These are phyloP conservation scores for Apiospora pterosperma DNA, from an alignment of 2,329 filamentous ascomycete genomes.

Conservation along the genomic window DNA sequence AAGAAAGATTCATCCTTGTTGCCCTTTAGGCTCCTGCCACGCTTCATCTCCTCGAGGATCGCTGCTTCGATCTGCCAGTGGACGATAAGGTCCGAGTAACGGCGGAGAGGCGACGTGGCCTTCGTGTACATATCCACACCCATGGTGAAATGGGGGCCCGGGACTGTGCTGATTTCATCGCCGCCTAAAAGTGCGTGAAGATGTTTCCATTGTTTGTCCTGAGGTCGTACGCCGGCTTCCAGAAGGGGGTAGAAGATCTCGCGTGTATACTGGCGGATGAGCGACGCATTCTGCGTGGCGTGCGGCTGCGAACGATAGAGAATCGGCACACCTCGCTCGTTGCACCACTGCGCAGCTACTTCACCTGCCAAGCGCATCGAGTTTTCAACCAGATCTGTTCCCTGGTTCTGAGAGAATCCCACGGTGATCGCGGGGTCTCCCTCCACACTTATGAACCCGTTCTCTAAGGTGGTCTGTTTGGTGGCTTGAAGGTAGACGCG, in stretches of 20 bases:
- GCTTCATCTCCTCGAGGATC: conserved; percentile 41
- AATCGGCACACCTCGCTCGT: conserved; percentile 53
- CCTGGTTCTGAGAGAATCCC: conserved; percentile 24
- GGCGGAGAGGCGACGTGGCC: conserved; percentile 63
- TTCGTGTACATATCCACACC: conserved; percentile 61
- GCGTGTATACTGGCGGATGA: conserved; percentile 34
- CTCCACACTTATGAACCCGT: conserved; percentile 29
- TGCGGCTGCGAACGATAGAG: conserved; percentile 54
- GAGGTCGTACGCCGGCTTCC: conserved; percentile 28
- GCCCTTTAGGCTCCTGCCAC: conserved; percentile 31
- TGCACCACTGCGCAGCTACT: conserved; percentile 59
- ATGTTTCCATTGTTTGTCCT: conserved; percentile 26
- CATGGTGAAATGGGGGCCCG: conserved; percentile 54
- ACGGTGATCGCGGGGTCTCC: conserved; percentile 51
- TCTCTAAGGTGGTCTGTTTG: conserved; percentile 13
- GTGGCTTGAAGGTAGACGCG: conserved; percentile 39
- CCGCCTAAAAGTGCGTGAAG: conserved; percentile 42
- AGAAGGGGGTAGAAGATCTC: conserved; percentile 37
- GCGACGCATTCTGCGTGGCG: conserved; percentile 32
- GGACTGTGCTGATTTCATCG: conserved; percentile 47
- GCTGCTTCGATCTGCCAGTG: conserved; percentile 66
- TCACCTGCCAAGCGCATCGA: conserved; percentile 62
- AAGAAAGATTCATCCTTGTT: conserved; percentile 33
- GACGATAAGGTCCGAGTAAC: conserved; percentile 59
- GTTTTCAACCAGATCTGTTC: conserved; percentile 39